Conservation (phyloP, 2,329 filamentous ascomycete species). For the Nothophoma quercina region DNA sequence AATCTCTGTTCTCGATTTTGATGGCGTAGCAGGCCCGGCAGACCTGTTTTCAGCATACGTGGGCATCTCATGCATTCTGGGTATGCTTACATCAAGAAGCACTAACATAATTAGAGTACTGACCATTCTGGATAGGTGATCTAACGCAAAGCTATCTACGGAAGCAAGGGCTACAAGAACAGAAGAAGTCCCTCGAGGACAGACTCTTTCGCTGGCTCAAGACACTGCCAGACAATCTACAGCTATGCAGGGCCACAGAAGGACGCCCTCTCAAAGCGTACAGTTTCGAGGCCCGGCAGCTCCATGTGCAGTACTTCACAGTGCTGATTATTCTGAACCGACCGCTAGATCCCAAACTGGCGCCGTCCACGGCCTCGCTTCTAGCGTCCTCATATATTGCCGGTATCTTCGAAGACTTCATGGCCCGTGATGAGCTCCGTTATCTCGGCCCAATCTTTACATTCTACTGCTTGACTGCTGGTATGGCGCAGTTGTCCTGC, state of each 20-base stretch:
- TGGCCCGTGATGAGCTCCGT: slow-evolving; percentile 51
- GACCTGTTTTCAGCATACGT: slow-evolving; percentile 51
- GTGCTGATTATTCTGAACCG: slow-evolving; percentile 51
- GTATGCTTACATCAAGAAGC: slow-evolving; percentile 9
- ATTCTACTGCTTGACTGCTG: slow-evolving; percentile 52
- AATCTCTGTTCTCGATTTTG: slow-evolving; percentile 49
- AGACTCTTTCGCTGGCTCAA: slow-evolving; percentile 53
- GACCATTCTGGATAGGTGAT: slow-evolving; percentile 37
- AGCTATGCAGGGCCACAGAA: slow-evolving; percentile 34
- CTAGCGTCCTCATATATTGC: slow-evolving; percentile 53
- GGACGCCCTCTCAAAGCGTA: slow-evolving; percentile 36
- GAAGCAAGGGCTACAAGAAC: slow-evolving; percentile 41
- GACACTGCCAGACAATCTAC: slow-evolving; percentile 42
- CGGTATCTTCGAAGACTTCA: slow-evolving; percentile 55
- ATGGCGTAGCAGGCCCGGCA: slow-evolving; percentile 35
- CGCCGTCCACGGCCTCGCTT: slow-evolving; percentile 48
- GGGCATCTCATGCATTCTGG: slow-evolving; percentile 50
- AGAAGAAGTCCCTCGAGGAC: slow-evolving; percentile 47
- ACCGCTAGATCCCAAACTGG: slow-evolving; percentile 37
- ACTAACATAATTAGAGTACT: not conserved
- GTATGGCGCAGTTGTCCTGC: slow-evolving; percentile 50
- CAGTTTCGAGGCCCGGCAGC: slow-evolving; percentile 48
- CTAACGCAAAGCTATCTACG: slow-evolving; percentile 51
- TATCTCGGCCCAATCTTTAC: slow-evolving; percentile 53
- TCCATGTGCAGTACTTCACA: slow-evolving; percentile 51